Conservation (phyloP, 805 yeast species). For the Saturnispora mendoncae region DNA sequence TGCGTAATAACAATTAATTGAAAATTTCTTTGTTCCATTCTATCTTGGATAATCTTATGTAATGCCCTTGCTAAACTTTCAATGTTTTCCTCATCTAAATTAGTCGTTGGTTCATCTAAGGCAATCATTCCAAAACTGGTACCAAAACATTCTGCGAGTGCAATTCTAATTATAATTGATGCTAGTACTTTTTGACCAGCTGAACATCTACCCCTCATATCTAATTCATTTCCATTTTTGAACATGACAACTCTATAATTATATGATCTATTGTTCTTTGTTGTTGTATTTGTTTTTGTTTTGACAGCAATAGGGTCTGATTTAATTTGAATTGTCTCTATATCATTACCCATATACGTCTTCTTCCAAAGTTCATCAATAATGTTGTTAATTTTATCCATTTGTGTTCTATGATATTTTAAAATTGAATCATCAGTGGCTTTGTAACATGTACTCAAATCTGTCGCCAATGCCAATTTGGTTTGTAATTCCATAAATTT, state of each 20-base stretch:
- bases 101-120: slow-evolving; percentile 96
- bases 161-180: slow-evolving; percentile 80
- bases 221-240: slow-evolving; percentile 83
- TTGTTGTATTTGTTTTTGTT: slow-evolving; percentile 25
- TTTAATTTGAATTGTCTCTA: slow-evolving; percentile 78
- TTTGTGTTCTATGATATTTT: slow-evolving; percentile 82
- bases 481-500: slow-evolving; percentile 76
- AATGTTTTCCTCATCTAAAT: slow-evolving; percentile 81
- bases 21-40: slow-evolving; percentile 77
- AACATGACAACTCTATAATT: slow-evolving; percentile 94
- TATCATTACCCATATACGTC: slow-evolving; percentile 92
- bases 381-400: slow-evolving; percentile 85
- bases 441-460: slow-evolving; percentile 68
- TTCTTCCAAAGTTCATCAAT: slow-evolving; percentile 88
- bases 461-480: slow-evolving; percentile 66
- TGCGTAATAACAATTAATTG: slow-evolving; percentile 95
- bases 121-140: slow-evolving; percentile 92
- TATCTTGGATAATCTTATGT: slow-evolving; percentile 60
- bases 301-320: slow-evolving; percentile 58
- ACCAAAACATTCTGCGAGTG: slow-evolving; percentile 93
- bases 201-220: slow-evolving; percentile 96
- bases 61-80: slow-evolving; percentile 80
- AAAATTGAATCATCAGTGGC: slow-evolving; percentile 90
- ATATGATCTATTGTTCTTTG: slow-evolving; percentile 50
- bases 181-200: slow-evolving; percentile 97